Conservation (phyloP, 148 eudicot species). For the Oxyria digyna region DNA sequence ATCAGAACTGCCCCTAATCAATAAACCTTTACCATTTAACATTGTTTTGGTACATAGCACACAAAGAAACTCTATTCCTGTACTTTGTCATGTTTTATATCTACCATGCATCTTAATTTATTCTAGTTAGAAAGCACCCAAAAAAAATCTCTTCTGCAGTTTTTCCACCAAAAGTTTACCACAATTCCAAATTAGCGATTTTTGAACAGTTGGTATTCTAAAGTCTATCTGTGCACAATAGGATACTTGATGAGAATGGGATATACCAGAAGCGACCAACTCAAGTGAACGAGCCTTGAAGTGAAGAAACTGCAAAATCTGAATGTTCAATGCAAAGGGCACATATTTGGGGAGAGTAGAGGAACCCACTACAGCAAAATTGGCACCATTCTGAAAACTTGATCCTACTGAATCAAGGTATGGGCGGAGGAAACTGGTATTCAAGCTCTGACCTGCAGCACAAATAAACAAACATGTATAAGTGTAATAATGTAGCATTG, state of each 20-base stretch:
- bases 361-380: conserved; percentile 79
- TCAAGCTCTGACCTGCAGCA: conserved; percentile 65
- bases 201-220: neutral
- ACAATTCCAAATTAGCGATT: neutral
- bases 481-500: neutral
- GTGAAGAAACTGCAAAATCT: conserved; percentile 69
- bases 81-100: too few species aligned
- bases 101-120: too few species aligned
- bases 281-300: conserved; percentile 59
- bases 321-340: conserved; percentile 64
- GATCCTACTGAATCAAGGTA: conserved; percentile 74
- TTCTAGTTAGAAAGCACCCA: neutral
- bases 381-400: conserved; percentile 62
- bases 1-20: too few species aligned
- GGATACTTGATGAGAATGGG: neutral
- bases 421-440: conserved; percentile 45
- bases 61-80: too few species aligned
- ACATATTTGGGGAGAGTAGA: conserved; percentile 52
- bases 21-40: neutral
- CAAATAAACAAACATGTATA: neutral
- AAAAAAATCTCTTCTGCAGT: neutral
- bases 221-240: neutral
- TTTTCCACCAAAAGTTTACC: neutral
- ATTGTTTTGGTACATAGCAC: neutral
- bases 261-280: conserved; percentile 52